Conservation (phyloP, 2,329 filamentous ascomycete genomes). For the Lomentospora prolificans region DNA sequence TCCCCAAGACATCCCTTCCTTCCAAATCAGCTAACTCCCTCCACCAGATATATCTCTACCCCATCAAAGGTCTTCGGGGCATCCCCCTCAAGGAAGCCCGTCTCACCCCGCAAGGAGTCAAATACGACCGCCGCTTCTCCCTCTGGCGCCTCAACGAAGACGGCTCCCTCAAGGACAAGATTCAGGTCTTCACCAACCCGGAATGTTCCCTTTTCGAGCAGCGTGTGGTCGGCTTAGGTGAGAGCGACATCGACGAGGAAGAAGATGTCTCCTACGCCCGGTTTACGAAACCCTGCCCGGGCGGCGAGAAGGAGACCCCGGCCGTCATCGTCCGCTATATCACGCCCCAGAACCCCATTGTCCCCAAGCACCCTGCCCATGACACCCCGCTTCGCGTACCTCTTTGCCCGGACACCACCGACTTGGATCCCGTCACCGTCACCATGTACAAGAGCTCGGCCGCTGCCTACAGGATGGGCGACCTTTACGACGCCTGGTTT, state of each 20-base stretch:
- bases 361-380: slow-evolving; percentile 22
- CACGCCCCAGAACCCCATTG: slow-evolving; percentile 26
- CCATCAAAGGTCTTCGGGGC: slow-evolving; percentile 62
- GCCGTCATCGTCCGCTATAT: slow-evolving; percentile 33
- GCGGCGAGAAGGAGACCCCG: neutral
- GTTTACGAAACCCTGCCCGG: neutral
- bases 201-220: slow-evolving; percentile 57
- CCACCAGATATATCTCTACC: slow-evolving; percentile 55
- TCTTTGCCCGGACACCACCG: slow-evolving; percentile 38
- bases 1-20: too few species aligned
- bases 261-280: neutral
- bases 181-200: slow-evolving; percentile 49
- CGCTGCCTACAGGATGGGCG: slow-evolving; percentile 53
- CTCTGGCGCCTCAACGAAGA: slow-evolving; percentile 42
- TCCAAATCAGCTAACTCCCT: neutral
- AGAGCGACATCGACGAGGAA: neutral
- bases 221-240: slow-evolving; percentile 29
- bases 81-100: slow-evolving; percentile 41
- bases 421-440: slow-evolving; percentile 39
- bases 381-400: slow-evolving; percentile 41
- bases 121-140: slow-evolving; percentile 62
- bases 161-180: slow-evolving; percentile 34
- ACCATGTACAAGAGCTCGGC: slow-evolving; percentile 50
- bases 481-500: slow-evolving; percentile 55
- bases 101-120: slow-evolving; percentile 53